phyloP scores from a whole-genome alignment of 1,284 basidiomycete genomes.

The Vanrija pseudolonga region DNA sequence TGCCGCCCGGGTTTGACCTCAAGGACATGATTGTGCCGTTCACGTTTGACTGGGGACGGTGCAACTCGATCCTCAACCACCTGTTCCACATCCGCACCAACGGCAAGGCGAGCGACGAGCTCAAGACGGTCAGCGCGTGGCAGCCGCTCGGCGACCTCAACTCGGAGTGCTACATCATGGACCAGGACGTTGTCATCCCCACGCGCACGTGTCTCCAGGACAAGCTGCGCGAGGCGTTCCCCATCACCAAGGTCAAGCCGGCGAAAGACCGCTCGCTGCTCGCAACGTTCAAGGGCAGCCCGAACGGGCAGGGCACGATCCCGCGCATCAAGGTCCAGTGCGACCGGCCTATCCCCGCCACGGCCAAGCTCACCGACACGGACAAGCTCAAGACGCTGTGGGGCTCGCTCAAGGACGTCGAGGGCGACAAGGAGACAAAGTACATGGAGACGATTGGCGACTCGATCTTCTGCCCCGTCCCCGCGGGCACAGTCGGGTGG shows the following conservation, averaged over 20 bases:
- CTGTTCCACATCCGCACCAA: conserved; percentile 16
- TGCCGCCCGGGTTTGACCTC: conserved; percentile 19
- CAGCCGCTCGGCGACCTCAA: conserved; percentile 33
- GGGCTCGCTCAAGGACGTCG: not conserved
- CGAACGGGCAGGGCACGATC: conserved; percentile 20
- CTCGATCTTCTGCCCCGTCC: conserved; percentile 47
- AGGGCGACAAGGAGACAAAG: conserved; percentile 31
- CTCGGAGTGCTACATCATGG: conserved; percentile 24
- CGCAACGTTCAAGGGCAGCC: conserved; percentile 29
- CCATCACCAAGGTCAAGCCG: conserved; percentile 17
- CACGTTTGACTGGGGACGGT: conserved; percentile 46
- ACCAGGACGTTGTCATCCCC: conserved; percentile 38
- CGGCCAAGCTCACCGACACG: conserved; percentile 7
- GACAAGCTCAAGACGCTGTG: conserved; percentile 5
- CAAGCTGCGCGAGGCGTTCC: conserved; percentile 21
- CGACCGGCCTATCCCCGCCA: conserved; percentile 4
- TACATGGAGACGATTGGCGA: conserved; percentile 42
- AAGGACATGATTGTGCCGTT: conserved; percentile 43
- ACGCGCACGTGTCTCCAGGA: conserved; percentile 29
- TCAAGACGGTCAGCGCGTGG: conserved; percentile 18
- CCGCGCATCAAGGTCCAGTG: conserved; percentile 26
- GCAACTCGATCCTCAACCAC: conserved; percentile 21
- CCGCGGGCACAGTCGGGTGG: conserved; percentile 40
- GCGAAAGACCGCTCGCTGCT: conserved; percentile 17
- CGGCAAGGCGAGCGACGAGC: not conserved